phyloP scores from a whole-genome alignment of 495 filamentous ascomycete species.

The Penicillium chermesinum region DNA sequence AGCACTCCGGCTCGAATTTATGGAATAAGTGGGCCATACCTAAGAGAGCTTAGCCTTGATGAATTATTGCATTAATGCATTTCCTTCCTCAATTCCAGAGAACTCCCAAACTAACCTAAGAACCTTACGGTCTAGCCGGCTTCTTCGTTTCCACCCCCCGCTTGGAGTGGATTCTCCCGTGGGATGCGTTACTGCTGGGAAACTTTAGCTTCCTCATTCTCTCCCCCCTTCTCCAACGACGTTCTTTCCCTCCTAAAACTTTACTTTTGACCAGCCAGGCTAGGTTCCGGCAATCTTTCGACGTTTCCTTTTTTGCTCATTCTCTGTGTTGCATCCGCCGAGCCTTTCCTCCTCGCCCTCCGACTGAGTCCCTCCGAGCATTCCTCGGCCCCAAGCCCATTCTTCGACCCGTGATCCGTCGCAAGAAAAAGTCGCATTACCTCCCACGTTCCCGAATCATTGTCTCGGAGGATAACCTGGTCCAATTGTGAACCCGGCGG shows the following conservation, averaged over 20 bases:
- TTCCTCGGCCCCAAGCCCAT: constrained; percentile 4
- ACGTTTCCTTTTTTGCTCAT: background rate
- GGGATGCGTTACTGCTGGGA: constrained; percentile 15
- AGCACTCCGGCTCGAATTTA: background rate
- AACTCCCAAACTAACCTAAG: background rate
- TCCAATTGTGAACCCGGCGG: constrained; percentile 23
- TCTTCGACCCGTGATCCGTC: background rate
- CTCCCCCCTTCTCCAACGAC: background rate
- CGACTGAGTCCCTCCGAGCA: background rate
- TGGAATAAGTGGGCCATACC: background rate
- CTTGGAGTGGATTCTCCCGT: constrained; percentile 12
- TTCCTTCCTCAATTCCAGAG: background rate
- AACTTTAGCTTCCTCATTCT: background rate
- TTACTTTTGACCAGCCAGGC: background rate
- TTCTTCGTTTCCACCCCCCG: constrained; percentile 15
- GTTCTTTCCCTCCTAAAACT: background rate
- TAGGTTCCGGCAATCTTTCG: background rate
- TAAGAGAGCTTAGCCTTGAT: background rate
- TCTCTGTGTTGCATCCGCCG: too few relatives aligned
- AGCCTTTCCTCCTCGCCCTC: constrained; percentile 1
- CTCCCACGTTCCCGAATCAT: constrained; percentile 9
- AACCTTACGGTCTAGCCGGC: constrained; percentile 8
- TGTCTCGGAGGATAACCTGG: constrained; percentile 25
- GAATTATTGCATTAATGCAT: background rate
- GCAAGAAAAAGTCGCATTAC: background rate